phyloP scores from a whole-genome alignment of 352 stramenopile genomes.

The Phytophthora sp. region DNA sequence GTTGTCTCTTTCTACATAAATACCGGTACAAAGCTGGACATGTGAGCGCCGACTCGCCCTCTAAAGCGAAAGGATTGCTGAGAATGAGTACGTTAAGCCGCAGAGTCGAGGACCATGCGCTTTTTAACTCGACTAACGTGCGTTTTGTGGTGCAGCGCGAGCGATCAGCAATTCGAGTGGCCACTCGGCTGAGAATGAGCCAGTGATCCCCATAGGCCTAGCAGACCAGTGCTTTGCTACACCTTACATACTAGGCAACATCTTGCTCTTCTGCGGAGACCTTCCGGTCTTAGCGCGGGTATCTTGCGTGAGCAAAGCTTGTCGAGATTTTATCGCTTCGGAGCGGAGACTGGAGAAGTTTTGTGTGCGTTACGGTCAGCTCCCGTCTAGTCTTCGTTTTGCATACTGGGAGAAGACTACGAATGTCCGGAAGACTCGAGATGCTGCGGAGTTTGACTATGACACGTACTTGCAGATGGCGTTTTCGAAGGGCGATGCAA shows the following conservation, averaged over 20 bases:
- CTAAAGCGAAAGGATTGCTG: slow-evolving; percentile 42
- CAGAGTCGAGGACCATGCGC: too few species aligned
- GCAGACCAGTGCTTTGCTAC: slow-evolving; percentile 61
- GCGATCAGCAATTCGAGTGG: slow-evolving; percentile 36
- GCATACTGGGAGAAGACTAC: slow-evolving; percentile 75
- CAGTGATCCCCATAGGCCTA: not conserved
- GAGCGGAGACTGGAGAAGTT: slow-evolving; percentile 81
- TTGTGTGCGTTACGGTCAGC: slow-evolving; percentile 79
- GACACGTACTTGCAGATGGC: slow-evolving; percentile 88
- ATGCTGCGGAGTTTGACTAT: slow-evolving; percentile 74
- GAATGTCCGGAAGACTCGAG: slow-evolving; percentile 49
- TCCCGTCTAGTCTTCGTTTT: slow-evolving; percentile 62
- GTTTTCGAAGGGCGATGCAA: slow-evolving; percentile 83
- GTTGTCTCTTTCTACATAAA: slow-evolving; percentile 62
- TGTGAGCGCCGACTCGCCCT: slow-evolving; percentile 18
- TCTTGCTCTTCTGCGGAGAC: slow-evolving; percentile 74
- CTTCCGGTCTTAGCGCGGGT: slow-evolving; percentile 54
- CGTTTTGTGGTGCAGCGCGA: slow-evolving; percentile 27
- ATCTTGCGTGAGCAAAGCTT: slow-evolving; percentile 60
- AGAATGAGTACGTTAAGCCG: slow-evolving; percentile 52
- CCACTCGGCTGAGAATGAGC: slow-evolving; percentile 30
- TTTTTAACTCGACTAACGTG: slow-evolving; percentile 3
- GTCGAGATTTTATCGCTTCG: slow-evolving; percentile 64
- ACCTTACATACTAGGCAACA: slow-evolving; percentile 73
- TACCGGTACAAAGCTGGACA: slow-evolving; percentile 56